Conservation (phyloP, 2,329 filamentous ascomycete species). For the Epichloe hybrida region DNA sequence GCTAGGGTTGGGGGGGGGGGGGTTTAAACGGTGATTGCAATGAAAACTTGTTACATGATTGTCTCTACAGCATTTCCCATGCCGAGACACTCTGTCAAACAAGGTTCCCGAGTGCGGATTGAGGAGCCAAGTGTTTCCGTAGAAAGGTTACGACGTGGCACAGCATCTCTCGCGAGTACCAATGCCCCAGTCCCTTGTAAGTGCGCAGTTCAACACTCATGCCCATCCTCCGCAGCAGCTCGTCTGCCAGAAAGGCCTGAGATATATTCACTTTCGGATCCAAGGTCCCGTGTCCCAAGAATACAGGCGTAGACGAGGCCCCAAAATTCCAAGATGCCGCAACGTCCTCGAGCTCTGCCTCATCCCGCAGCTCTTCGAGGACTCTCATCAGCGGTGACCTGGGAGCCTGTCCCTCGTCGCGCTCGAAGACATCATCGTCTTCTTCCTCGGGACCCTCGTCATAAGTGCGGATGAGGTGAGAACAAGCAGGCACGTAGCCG, state of each 20-base stretch:
- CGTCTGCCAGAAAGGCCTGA: constrained; percentile 21
- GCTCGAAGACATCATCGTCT: constrained; percentile 12
- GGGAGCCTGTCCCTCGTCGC: constrained; percentile 1
- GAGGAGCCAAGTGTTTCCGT: background rate
- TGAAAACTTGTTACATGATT: too few species aligned
- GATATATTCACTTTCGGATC: constrained; percentile 27
- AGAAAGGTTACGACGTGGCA: constrained; percentile 23
- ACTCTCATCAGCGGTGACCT: constrained; percentile 9
- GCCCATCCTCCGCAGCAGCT: constrained; percentile 21
- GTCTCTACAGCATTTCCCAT: too few species aligned
- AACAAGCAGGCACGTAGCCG: constrained; percentile 30
- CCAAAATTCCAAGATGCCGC: background rate
- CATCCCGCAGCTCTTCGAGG: constrained; percentile 15
- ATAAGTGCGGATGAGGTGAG: constrained; percentile 13
- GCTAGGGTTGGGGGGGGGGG: constrained; percentile 24
- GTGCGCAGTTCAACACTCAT: constrained; percentile 21
- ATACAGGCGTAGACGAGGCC: constrained; percentile 23
- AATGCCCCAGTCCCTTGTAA: constrained; percentile 31
- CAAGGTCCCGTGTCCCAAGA: constrained; percentile 30
- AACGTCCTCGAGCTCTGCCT: constrained; percentile 13
- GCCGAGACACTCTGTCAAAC: too few species aligned
- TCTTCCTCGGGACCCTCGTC: constrained; percentile 2
- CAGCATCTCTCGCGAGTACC: constrained; percentile 29
- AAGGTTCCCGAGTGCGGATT: too few species aligned
- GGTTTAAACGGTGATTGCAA: too few species aligned